phyloP scores from a whole-genome alignment of 2,329 filamentous ascomycete genomes.

The Colletotrichum agaves region DNA sequence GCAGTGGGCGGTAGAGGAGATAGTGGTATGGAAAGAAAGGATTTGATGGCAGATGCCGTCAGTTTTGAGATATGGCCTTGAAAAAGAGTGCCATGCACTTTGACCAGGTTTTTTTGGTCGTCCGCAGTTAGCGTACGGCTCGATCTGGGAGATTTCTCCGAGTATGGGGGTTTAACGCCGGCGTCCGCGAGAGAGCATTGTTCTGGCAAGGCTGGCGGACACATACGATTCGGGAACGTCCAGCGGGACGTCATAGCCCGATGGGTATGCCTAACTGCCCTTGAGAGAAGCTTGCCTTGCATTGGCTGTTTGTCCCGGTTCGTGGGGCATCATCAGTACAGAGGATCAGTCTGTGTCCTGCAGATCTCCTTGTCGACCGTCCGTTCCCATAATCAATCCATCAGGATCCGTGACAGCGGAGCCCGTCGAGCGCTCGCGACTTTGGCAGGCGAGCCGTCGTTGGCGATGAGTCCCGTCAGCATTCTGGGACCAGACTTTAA shows the following conservation, averaged over 20 bases:
- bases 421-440: conserved; percentile 17
- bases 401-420: conserved; percentile 33
- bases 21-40: conserved; percentile 18
- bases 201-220: conserved; percentile 15
- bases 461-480: not conserved
- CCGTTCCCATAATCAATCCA: conserved; percentile 24
- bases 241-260: conserved; percentile 14
- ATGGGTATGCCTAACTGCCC: conserved; percentile 3
- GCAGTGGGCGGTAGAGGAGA: conserved; percentile 29
- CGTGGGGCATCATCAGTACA: conserved; percentile 10
- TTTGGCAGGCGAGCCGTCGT: conserved; percentile 1
- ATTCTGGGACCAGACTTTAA: conserved; percentile 1
- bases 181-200: conserved; percentile 1
- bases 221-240: conserved; percentile 17
- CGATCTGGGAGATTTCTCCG: conserved; percentile 13
- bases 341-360: conserved; percentile 27
- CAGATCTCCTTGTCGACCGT: conserved; percentile 25
- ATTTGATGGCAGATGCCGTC: conserved; percentile 36
- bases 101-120: conserved; percentile 16
- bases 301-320: conserved; percentile 4
- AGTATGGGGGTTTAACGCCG: conserved; percentile 8
- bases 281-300: conserved; percentile 1
- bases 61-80: conserved; percentile 31
- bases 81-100: conserved; percentile 23
- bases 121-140: conserved; percentile 27